Base-by-base conservation (phyloP, 768 basidiomycete genomes). In the Calocybe gangraenosa region DNA sequence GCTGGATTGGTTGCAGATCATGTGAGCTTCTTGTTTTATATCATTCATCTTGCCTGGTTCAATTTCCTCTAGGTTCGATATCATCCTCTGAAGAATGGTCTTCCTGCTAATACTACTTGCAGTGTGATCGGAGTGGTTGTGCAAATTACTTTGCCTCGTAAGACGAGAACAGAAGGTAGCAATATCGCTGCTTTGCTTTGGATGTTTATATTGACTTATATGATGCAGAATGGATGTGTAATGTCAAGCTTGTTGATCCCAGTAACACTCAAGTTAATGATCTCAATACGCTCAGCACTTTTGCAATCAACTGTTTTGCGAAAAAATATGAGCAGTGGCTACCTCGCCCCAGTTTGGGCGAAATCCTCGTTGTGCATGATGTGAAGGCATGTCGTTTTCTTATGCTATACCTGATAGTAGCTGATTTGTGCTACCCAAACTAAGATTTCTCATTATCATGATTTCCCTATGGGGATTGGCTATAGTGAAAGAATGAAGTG, bases 241-340 rank as follows among this genome's bases (percentile, higher is more conserved):
- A 61, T 25, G 46, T 85, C 14, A 59, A 59, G 8, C 56, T 86
- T 13, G 67, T 74, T 7, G 84, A 86, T 52, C 73, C 76, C 2
- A 78, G 78, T 20, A 70, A 67, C 37, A 60, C 60, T n/a, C 51
- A 58, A 21, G 52, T 59, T n/a, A 52, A 61, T 5, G 59, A 56
- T 32, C 42, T 60, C 20, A 39, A 56, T 4, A 42, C 34, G 21
- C 47, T 36, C 4, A 52, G 58, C 17, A 60, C 59, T n/a, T 49
- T 72, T 37, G 64, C 41, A 48, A 59, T 75, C 19, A 81, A 70
- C 37, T 78, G 74, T 42, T 87, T 87, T 54, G 69, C 73, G 5
- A 69, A 68, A 50, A 65, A 62, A 37, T 53, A 75, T 49, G 31
- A 54, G 18, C 65, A 73, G 42, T 79, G 73, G 73, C 59, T 86